phyloP scores from a whole-genome alignment of 176 grass and related monocot species.

The Ensete ventricosum region DNA sequence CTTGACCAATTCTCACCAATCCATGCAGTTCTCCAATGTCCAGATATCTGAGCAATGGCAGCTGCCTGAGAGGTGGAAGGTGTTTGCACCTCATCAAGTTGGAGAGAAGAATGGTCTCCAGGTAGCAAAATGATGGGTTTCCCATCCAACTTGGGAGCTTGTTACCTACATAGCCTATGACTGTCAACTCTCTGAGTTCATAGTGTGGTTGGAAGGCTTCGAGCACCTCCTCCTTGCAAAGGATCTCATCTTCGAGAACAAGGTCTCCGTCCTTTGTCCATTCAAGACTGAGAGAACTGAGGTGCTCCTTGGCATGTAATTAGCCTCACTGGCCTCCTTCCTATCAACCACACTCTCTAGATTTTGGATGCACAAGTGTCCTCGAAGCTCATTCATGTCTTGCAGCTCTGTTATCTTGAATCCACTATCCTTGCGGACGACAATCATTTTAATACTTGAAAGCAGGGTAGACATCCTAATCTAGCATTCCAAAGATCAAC shows the following conservation, averaged over 20 bases:
- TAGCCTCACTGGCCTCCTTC: conserved; percentile 42
- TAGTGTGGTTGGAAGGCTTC: conserved; percentile 41
- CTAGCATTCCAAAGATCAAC: conserved; percentile 29
- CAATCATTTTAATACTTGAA: conserved; percentile 56
- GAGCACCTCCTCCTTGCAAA: conserved; percentile 29
- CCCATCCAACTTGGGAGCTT: conserved; percentile 58
- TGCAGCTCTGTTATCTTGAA: conserved; percentile 54
- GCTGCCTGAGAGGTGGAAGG: conserved; percentile 47
- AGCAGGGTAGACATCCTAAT: conserved; percentile 46
- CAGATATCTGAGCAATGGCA: conserved; percentile 44
- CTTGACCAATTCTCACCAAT: conserved; percentile 39
- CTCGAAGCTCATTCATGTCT: conserved; percentile 36
- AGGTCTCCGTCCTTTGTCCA: conserved; percentile 35
- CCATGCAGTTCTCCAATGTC: conserved; percentile 32
- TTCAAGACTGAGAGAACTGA: conserved; percentile 41
- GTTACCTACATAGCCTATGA: conserved; percentile 40
- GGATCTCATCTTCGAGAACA: conserved; percentile 14
- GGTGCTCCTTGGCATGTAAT: conserved; percentile 33
- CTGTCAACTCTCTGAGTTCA: conserved; percentile 43
- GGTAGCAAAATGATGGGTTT: conserved; percentile 21
- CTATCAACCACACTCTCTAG: conserved; percentile 39
- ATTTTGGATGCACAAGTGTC: conserved; percentile 39
- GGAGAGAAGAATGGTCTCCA: conserved; percentile 58
- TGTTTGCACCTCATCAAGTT: conserved; percentile 39
- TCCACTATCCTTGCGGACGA: conserved; percentile 36